These are phyloP conservation scores for Mallotus japonicus DNA, from an alignment of 441 rosid species.

Conservation along the genomic window DNA sequence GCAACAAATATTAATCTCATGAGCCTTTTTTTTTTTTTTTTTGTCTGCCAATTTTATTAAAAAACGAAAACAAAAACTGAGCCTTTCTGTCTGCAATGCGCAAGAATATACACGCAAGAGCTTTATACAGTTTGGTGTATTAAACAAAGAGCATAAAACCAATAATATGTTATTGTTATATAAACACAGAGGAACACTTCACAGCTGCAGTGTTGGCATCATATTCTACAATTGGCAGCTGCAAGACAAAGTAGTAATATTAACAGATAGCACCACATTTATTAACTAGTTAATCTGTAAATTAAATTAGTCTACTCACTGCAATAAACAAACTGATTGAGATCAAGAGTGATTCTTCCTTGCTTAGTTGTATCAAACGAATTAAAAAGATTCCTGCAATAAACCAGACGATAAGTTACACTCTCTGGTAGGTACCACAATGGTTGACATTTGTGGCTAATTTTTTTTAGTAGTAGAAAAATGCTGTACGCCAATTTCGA, in stretches of 20 bases:
- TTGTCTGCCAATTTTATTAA: no score
- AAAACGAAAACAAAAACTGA: no score
- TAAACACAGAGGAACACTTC: background rate
- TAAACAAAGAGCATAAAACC: background rate
- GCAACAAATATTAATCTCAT: no score
- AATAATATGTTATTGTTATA: background rate
- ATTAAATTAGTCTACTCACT: constrained; percentile 38
- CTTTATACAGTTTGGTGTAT: background rate
- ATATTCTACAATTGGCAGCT: constrained; percentile 71
- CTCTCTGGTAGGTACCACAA: no score
- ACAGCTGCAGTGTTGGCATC: constrained; percentile 23
- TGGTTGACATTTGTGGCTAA: no score
- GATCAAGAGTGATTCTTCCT: constrained; percentile 62
- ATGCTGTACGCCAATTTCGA: background rate
- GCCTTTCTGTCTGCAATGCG: no score
- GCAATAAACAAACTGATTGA: constrained; percentile 67
- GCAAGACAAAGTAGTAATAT: constrained; percentile 22
- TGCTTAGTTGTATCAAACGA: constrained; percentile 70
- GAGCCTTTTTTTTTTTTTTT: no score
- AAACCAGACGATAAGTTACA: background rate
- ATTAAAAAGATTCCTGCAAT: constrained; percentile 54
- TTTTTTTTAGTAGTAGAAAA: no score
- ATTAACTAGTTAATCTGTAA: background rate
- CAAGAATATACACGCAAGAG: background rate
- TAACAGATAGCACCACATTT: background rate